Evolutionary conservation across 208 protist genomes (phyloP).

Genomic region (Leishmania tropica): DNA sequence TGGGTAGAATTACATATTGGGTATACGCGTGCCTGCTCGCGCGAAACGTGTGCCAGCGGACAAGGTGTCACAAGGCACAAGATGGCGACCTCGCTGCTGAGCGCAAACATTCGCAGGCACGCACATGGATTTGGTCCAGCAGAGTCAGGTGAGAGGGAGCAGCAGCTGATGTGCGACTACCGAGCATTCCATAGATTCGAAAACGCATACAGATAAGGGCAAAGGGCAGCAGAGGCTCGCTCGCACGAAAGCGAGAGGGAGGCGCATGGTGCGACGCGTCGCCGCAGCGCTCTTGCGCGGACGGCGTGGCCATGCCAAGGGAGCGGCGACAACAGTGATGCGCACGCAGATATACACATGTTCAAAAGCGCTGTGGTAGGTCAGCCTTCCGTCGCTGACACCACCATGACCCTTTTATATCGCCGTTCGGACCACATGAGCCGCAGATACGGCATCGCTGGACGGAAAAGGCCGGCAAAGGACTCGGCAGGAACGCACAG

Average conservation of each 20-base stretch:
- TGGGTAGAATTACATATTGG: neutral
- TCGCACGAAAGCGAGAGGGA: neutral
- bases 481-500: constrained; percentile 18
- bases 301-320: neutral
- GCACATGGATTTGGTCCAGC: neutral
- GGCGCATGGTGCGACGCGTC: neutral
- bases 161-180: neutral
- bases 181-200: neutral
- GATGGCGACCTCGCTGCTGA: neutral
- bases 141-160: neutral
- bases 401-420: constrained; percentile 6
- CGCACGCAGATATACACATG: neutral
- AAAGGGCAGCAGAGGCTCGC: neutral
- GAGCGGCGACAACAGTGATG: neutral
- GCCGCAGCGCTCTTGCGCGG: neutral
- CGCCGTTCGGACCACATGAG: constrained; percentile 10
- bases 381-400: neutral
- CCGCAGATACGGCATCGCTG: constrained; percentile 16
- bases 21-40: neutral
- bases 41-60: neutral
- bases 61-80: neutral
- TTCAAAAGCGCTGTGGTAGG: neutral
- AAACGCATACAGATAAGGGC: neutral
- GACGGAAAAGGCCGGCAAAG: constrained; percentile 9
- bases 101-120: neutral